These are phyloP conservation scores for Termitomyces titanicus DNA, from an alignment of 768 basidiomycete species.

Conservation along the genomic window DNA sequence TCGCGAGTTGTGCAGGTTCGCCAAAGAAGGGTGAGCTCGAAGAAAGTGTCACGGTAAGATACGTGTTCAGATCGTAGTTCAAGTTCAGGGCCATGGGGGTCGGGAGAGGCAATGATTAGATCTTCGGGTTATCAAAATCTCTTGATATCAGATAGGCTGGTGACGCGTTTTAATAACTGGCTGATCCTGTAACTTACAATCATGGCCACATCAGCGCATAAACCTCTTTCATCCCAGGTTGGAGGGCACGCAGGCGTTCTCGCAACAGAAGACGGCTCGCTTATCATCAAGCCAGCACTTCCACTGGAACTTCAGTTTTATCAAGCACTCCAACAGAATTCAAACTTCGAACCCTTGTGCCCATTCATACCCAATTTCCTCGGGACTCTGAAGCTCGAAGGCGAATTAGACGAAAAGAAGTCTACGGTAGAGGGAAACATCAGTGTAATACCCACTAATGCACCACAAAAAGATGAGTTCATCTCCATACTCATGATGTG, in stretches of 20 bases:
- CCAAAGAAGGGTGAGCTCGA: slow-evolving; percentile 15
- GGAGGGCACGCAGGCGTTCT: slow-evolving; percentile 80
- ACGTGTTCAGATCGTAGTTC: slow-evolving; percentile 21
- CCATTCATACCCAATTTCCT: slow-evolving; percentile 73
- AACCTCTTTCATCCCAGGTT: slow-evolving; percentile 43
- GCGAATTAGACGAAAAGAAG: slow-evolving; percentile 43
- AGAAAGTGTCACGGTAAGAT: slow-evolving; percentile 26
- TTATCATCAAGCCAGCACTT: slow-evolving; percentile 78
- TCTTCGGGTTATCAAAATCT: not conserved
- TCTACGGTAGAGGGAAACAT: slow-evolving; percentile 12
- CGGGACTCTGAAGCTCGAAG: slow-evolving; percentile 73
- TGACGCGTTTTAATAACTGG: too few relatives aligned
- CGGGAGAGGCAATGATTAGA: not conserved
- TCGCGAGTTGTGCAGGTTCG: slow-evolving; percentile 20
- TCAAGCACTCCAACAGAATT: slow-evolving; percentile 42
- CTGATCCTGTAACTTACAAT: too few relatives aligned
- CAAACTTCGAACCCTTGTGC: slow-evolving; percentile 39
- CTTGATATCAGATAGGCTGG: too few relatives aligned
- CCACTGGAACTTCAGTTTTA: slow-evolving; percentile 72
- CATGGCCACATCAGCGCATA: slow-evolving; percentile 3
- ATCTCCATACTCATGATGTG: not conserved
- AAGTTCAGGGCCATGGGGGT: slow-evolving; percentile 16
- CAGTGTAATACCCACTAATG: slow-evolving; percentile 11
- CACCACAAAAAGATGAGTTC: slow-evolving; percentile 19
- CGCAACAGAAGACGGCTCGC: slow-evolving; percentile 64